Percentiles rank a stretch among this genome's conserved stretches.
These are phyloP conservation scores for Trichocladium antarcticum DNA, from an alignment of 495 filamentous ascomycete genomes.

Conservation along the genomic window DNA sequence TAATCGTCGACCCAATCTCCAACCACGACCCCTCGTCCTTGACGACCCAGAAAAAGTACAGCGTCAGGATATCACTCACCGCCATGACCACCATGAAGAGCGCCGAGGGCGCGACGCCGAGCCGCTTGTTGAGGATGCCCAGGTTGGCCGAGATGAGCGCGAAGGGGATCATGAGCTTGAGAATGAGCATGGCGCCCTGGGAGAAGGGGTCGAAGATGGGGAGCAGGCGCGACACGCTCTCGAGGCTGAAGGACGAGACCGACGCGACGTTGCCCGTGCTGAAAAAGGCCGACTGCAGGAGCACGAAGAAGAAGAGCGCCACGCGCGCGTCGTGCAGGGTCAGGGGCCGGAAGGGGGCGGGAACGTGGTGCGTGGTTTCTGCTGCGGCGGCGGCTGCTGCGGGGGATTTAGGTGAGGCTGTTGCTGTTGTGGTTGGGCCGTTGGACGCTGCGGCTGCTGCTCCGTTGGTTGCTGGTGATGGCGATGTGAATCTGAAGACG, in stretches of 20 bases:
- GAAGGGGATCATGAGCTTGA: constrained; percentile 92
- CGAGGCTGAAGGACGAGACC: constrained; percentile 86
- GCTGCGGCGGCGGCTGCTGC: neutral
- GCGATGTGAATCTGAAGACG: constrained; percentile 45
- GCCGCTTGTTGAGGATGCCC: constrained; percentile 76
- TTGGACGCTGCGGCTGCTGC: constrained; percentile 23
- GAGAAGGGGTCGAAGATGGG: constrained; percentile 91
- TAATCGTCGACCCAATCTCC: constrained; percentile 94
- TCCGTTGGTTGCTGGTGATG: constrained; percentile 12
- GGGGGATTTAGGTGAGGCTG: too few species aligned
- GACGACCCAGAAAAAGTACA: constrained; percentile 97
- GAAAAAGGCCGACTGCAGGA: constrained; percentile 95
- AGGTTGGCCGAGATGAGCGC: constrained; percentile 86
- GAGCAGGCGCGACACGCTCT: constrained; percentile 81
- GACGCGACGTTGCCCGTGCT: constrained; percentile 94
- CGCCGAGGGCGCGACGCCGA: constrained; percentile 71
- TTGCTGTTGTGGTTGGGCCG: neutral
- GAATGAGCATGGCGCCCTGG: constrained; percentile 74
- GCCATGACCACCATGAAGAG: constrained; percentile 94
- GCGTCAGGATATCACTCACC: constrained; percentile 79
- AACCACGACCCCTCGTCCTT: constrained; percentile 93
- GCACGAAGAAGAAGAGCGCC: constrained; percentile 85
- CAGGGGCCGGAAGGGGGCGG: constrained; percentile 53
- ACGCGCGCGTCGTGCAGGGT: constrained; percentile 73
- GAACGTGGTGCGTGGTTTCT: constrained; percentile 3